Base-by-base conservation (phyloP, 192 early-diverging fungal genomes). In the Backusella tuberculispora region DNA sequence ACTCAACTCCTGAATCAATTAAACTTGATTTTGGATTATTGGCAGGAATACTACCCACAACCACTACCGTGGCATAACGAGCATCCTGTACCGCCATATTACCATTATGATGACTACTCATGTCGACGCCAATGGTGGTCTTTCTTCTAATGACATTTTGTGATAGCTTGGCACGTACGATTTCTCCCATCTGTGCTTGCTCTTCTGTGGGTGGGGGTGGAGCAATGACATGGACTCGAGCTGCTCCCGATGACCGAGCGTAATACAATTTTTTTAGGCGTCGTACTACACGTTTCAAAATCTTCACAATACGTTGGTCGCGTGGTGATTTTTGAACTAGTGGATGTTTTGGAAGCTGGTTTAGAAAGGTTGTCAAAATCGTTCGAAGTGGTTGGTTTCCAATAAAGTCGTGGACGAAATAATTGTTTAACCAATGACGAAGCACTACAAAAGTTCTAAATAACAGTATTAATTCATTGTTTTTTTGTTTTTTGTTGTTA, bases 341-440 rank as follows among this genome's bases (percentile, higher is more conserved):
- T 7, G 80, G 83, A 69, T 85, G 84, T 44, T 48, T 48, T 37
- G 75, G 74, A 63, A 89, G 71, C 0, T 53, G 42, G 45, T 79
- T 86, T 0, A 89, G 71, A 53, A 76, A 81, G 13, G 44, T 44
- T 1, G 81, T 81, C 14, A 88, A 45, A 4, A 81, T 85, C 0
- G 66, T 56, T 14, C 86, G 78, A 6, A 89, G 71, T n/a, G 64
- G 37, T n/a, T 77, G 77, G 38, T 76, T 84, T 7, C 71, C 80
- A 50, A 80, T 83, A 72, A 90, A 90, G 42, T 90, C 88, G 63
- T 86, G 83, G 4, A 85, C 79, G 67, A 87, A 90, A 66, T 88
- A 90, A 69, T 88, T 88, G 15, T 83, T 66, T 13, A 90, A 74
- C 88, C 88, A 90, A 47, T 88, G 87, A 4, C 88, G 84, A 47